A percentile compares a stretch with the other conserved stretches of the same genome.
phyloP scores from a whole-genome alignment of 305 asterid genomes.

The Withania somnifera region DNA sequence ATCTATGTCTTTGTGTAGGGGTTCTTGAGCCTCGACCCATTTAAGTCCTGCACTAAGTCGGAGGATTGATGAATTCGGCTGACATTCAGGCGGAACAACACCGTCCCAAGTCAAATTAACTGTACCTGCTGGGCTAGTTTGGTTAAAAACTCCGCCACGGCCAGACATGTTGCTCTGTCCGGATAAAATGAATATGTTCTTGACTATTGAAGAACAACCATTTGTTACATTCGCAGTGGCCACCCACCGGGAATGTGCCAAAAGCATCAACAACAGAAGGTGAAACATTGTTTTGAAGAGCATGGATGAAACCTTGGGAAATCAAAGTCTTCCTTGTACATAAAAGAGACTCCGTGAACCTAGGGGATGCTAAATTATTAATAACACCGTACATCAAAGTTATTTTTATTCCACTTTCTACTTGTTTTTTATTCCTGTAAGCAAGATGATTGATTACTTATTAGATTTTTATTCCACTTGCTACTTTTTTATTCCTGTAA shows the following conservation, averaged over 20 bases:
- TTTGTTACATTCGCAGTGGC: background rate
- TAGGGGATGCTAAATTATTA: background rate
- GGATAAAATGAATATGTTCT: conserved; percentile 1
- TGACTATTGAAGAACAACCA: background rate
- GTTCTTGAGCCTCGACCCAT: conserved; percentile 1
- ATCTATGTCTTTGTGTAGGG: background rate
- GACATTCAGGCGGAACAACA: background rate
- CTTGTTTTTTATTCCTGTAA: background rate
- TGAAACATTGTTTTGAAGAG: background rate
- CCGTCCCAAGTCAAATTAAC: conserved; percentile 1
- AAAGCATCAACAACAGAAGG: background rate
- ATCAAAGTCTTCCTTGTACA: background rate
- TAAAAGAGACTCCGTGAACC: background rate
- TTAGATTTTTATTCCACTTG: background rate
- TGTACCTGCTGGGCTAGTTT: background rate
- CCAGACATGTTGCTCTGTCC: conserved; percentile 14
- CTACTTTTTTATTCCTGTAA: background rate
- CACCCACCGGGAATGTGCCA: background rate
- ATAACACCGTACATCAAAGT: background rate
- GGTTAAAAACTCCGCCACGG: background rate
- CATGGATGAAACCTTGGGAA: background rate
- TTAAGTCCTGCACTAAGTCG: background rate
- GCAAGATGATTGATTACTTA: background rate
- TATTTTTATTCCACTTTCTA: background rate
- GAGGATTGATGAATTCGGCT: background rate